Base-by-base conservation (phyloP, 108 stramenopile species). In the Discostella stelligeroides region DNA sequence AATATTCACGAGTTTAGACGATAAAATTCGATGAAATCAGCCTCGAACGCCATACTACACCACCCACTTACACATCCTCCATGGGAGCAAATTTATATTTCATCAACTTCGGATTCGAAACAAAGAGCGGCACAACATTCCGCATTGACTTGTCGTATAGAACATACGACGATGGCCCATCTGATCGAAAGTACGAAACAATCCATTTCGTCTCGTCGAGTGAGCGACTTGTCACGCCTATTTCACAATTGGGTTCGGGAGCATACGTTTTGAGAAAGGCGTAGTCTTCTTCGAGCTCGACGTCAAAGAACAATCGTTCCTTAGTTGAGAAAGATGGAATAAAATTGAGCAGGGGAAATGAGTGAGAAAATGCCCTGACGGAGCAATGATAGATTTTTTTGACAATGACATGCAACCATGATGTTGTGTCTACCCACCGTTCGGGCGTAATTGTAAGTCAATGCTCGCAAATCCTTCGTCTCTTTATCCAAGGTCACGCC, bases 391-490 rank as follows among this genome's bases (percentile, higher is more conserved):
- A 3, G n/a, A 20, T 48, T 2, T 4, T 5, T 56, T 25, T 20
- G 47, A 28, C 45, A 21, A 9, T 23, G 11, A n/a, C 9, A 29
- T 43, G 47, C 47, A n/a, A 4, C n/a, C n/a, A n/a, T n/a, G n/a
- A n/a, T n/a, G n/a, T n/a, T n/a, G n/a, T n/a, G n/a, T 18, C 5
- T 8, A 27, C 70, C 60, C 34, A 70, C 70, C 60, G 72, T 80
- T 45, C 85, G 60, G 18, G 84, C 87, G 63, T 85, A 85, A 54
- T 85, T 85, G 70, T 82, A 85, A 15, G 69, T 82, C n/a, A 88
- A 30, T 1, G 72, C 69, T 30, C 70, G 58, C 8, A 88, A 28
- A 30, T 80, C 77, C 64, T 85, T 88, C n/a, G 83, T 84, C 63
- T 88, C 83, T 34, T 85, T 81, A 49, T 88, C 81, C 34, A 85